phyloP scores from a whole-genome alignment of 106 monocot genomes.

The Acanthochlamys bracteata region DNA sequence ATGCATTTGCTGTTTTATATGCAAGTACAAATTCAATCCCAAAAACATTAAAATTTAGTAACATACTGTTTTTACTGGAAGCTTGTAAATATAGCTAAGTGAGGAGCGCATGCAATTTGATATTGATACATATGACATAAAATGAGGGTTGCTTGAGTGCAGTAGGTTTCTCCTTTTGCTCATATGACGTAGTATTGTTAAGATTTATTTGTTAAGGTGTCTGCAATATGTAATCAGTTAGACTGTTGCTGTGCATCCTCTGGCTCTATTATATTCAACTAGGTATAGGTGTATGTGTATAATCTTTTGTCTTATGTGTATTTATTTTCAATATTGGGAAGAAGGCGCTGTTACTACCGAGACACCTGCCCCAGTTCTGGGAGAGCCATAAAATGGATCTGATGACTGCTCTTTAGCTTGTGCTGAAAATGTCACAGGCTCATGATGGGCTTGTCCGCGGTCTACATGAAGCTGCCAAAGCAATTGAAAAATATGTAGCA shows the following conservation, averaged over 20 bases:
- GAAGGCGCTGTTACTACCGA: constrained; percentile 21
- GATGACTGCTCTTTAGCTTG: constrained; percentile 60
- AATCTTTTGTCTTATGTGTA: neutral
- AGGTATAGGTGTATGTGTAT: neutral
- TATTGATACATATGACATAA: too few species aligned
- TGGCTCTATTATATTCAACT: too few species aligned
- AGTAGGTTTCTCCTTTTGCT: neutral
- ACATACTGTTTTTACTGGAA: too few species aligned
- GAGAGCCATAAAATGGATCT: constrained; percentile 73
- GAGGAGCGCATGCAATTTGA: too few species aligned
- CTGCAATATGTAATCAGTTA: neutral
- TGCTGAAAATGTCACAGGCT: constrained; percentile 48
- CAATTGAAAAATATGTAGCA: constrained; percentile 53
- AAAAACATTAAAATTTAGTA: too few species aligned
- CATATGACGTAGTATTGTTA: neutral
- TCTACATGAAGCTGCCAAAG: constrained; percentile 58
- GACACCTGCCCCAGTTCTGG: constrained; percentile 27
- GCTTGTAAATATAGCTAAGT: too few species aligned
- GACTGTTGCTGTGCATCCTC: neutral
- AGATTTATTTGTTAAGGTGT: neutral
- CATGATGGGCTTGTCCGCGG: constrained; percentile 59
- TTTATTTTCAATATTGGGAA: constrained; percentile 18
- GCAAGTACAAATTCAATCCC: too few species aligned
- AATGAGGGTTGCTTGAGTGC: too few species aligned
- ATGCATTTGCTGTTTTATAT: too few species aligned